These are phyloP conservation scores for Podospora anserina DNA, from an alignment of 495 filamentous ascomycete genomes.

Conservation along the genomic window DNA sequence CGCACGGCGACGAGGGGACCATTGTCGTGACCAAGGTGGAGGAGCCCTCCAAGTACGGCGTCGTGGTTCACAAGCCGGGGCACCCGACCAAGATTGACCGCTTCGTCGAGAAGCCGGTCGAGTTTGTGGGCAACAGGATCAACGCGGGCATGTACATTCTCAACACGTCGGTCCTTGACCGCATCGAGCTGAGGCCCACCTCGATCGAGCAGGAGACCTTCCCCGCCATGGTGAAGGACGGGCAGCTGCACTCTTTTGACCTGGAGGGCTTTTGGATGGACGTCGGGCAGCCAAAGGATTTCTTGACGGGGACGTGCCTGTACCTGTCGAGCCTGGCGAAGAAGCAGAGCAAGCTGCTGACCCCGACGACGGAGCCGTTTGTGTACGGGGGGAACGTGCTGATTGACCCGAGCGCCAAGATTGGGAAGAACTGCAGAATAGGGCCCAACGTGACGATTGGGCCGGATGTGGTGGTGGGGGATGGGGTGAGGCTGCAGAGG, in stretches of 20 bases:
- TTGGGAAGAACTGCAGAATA: conserved; percentile 97
- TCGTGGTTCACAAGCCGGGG: conserved; percentile 94
- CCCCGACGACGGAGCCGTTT: conserved; percentile 68
- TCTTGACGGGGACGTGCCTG: conserved; percentile 92
- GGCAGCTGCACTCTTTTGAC: conserved; percentile 94
- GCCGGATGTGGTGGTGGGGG: conserved; percentile 89
- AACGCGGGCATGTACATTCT: conserved; percentile 99
- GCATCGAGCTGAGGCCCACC: conserved; percentile 95
- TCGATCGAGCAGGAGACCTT: conserved; percentile 99
- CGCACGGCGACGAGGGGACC: conserved; percentile 92
- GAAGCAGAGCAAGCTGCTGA: conserved; percentile 83
- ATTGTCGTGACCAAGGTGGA: conserved; percentile 99
- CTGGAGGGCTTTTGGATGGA: conserved; percentile 99
- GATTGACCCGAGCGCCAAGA: conserved; percentile 92
- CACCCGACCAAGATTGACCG: conserved; percentile 92
- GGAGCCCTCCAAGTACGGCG: conserved; percentile 98
- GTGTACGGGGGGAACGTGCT: conserved; percentile 96
- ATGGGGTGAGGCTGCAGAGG: conserved; percentile 91
- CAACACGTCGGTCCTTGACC: conserved; percentile 83
- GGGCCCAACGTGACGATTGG: conserved; percentile 97
- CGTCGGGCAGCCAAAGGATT: conserved; percentile 98
- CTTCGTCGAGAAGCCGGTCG: conserved; percentile 98
- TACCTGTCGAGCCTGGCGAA: conserved; percentile 87
- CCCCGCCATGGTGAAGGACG: conserved; percentile 88
- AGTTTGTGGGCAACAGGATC: conserved; percentile 99